Conservation (phyloP, 176 grass and related monocot genomes). For the Cenchrus americanus region DNA sequence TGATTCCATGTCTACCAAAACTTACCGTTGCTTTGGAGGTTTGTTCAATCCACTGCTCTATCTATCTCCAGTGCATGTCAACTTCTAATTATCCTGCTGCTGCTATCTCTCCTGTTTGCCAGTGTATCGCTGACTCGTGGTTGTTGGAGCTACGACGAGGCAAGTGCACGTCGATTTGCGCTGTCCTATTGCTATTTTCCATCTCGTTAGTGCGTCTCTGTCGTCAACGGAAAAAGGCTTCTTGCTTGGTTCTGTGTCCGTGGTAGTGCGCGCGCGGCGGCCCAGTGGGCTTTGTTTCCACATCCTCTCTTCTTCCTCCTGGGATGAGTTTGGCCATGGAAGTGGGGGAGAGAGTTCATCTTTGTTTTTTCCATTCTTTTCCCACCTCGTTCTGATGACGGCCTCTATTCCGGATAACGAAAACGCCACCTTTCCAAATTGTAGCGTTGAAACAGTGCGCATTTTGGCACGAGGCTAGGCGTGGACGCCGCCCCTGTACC, state of each 20-base stretch:
- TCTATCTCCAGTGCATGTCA: not conserved
- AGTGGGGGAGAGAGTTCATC: not conserved
- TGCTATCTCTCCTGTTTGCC: not conserved
- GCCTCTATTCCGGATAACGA: not conserved
- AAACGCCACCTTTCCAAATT: not conserved
- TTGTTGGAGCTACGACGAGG: not conserved
- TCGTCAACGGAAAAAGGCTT: not conserved
- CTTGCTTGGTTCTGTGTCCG: not conserved
- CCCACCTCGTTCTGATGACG: not conserved
- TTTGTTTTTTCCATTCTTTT: not conserved
- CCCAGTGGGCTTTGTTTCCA: slow-evolving; percentile 36
- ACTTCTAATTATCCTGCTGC: not conserved
- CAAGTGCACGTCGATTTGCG: not conserved
- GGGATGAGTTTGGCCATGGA: not conserved
- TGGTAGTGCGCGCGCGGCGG: slow-evolving; percentile 23
- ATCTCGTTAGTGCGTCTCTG: not conserved
- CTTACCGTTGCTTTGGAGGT: not conserved
- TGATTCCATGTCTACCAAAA: too few species aligned
- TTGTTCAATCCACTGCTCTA: not conserved
- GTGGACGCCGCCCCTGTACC: not conserved
- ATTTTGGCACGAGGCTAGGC: slow-evolving; percentile 19
- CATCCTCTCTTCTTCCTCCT: not conserved
- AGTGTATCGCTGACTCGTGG: not conserved
- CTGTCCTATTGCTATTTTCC: not conserved
- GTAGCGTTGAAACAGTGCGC: slow-evolving; percentile 19